A percentile compares a stretch with the other conserved stretches of the same genome.
These are phyloP conservation scores for Tolypocladium paradoxum DNA, from an alignment of 2,329 filamentous ascomycete species.

Conservation along the genomic window DNA sequence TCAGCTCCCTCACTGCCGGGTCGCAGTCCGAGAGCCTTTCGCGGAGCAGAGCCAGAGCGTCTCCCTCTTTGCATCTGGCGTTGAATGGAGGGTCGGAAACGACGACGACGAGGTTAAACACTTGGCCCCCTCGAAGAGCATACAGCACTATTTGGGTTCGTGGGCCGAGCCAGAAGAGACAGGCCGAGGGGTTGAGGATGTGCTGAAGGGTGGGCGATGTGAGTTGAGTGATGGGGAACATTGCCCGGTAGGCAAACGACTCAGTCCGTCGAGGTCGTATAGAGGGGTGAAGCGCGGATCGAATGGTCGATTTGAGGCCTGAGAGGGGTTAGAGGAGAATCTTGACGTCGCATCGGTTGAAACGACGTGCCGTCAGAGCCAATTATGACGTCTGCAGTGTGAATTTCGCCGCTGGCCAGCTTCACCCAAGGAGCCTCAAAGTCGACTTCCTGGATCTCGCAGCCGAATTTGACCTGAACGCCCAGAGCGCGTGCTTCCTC, in stretches of 20 bases:
- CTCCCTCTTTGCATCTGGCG: background rate
- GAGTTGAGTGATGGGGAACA: conserved; percentile 2
- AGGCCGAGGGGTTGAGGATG: background rate
- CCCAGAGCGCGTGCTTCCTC: conserved; percentile 5
- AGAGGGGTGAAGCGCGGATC: conserved; percentile 5
- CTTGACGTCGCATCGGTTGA: background rate
- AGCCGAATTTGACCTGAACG: conserved; percentile 3
- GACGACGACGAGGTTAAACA: conserved; percentile 5
- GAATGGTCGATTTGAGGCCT: conserved; percentile 5
- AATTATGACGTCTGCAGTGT: conserved; percentile 6
- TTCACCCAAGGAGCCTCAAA: conserved; percentile 2
- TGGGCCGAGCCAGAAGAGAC: conserved; percentile 5
- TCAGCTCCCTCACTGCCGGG: conserved; percentile 2
- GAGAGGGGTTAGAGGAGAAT: background rate
- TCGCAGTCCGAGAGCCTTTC: conserved; percentile 2
- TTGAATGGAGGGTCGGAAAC: conserved; percentile 2
- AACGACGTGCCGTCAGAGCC: conserved; percentile 5
- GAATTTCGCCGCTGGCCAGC: conserved; percentile 1
- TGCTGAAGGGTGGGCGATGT: background rate
- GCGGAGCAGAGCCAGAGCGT: background rate
- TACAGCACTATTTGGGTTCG: conserved; percentile 4
- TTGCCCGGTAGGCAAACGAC: conserved; percentile 6
- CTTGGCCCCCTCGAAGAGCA: background rate
- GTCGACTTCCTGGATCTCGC: conserved; percentile 4
- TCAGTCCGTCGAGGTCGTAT: background rate